These are phyloP conservation scores for Mucor saturninus DNA, from an alignment of 371 early-diverging fungal genomes.

Conservation along the genomic window DNA sequence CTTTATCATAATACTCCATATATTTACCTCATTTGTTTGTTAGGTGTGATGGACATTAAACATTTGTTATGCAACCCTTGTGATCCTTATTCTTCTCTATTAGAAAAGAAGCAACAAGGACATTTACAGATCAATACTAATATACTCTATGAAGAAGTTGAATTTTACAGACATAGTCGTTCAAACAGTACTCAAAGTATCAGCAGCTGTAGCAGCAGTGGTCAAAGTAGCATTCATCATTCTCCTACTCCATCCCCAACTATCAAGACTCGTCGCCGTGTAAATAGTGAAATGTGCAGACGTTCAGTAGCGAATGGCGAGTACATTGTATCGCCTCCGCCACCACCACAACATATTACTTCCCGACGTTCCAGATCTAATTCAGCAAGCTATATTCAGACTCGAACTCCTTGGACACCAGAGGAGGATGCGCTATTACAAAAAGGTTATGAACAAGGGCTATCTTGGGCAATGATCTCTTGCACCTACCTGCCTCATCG, in stretches of 20 bases:
- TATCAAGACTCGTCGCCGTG: conserved; percentile 8
- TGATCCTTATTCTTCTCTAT: conserved; percentile 21
- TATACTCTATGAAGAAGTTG: conserved; percentile 2
- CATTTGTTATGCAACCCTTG: conserved; percentile 35
- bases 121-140: neutral
- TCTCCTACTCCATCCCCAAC: neutral
- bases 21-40: neutral
- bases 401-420: conserved; percentile 44
- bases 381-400: conserved; percentile 10
- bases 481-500: conserved; percentile 48
- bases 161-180: conserved; percentile 21
- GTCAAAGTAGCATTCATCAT: neutral
- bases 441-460: conserved; percentile 47
- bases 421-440: conserved; percentile 43
- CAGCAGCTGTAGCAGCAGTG: conserved; percentile 10
- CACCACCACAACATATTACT: neutral
- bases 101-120: conserved; percentile 1
- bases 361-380: conserved; percentile 6
- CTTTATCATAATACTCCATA: neutral
- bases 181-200: conserved; percentile 11
- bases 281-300: conserved; percentile 12
- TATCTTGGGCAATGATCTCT: conserved; percentile 55
- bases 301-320: conserved; percentile 4
- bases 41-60: conserved; percentile 42
- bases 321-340: neutral